phyloP scores from a whole-genome alignment of 202 grass and related monocot species.

The Schoenoplectus triqueter region DNA sequence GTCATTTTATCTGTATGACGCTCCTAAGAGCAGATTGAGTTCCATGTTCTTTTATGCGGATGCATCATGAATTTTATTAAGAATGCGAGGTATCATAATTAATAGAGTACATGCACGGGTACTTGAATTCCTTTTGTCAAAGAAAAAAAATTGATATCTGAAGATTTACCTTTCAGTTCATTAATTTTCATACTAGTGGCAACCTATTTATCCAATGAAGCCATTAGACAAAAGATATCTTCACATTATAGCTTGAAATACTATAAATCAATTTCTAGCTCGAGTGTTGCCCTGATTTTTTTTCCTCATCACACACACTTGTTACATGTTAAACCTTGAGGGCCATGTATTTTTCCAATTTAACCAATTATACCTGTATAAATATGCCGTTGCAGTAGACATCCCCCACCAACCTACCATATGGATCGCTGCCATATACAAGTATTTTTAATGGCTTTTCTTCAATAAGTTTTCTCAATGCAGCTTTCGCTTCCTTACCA shows the following conservation, averaged over 20 bases:
- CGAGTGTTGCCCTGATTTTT: neutral
- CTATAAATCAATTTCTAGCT: neutral
- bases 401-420: conserved; percentile 57
- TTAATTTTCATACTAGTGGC: neutral
- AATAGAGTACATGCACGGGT: neutral
- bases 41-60: neutral
- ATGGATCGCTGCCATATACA: conserved; percentile 56
- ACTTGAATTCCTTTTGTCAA: neutral
- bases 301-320: neutral
- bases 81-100: neutral
- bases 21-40: neutral
- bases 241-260: neutral
- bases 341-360: neutral
- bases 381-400: conserved; percentile 60
- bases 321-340: neutral
- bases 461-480: conserved; percentile 56
- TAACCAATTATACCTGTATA: conserved; percentile 51
- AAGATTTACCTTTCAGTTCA: neutral
- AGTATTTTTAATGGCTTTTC: conserved; percentile 50
- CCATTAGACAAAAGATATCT: neutral
- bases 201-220: neutral
- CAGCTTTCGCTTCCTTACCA: conserved; percentile 55
- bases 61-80: neutral
- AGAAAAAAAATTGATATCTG: neutral
- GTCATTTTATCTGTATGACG: neutral